Percentiles rank a stretch among this genome's conserved stretches.
Conservation (phyloP, 1,284 basidiomycete genomes). For the Mycena citricolor region DNA sequence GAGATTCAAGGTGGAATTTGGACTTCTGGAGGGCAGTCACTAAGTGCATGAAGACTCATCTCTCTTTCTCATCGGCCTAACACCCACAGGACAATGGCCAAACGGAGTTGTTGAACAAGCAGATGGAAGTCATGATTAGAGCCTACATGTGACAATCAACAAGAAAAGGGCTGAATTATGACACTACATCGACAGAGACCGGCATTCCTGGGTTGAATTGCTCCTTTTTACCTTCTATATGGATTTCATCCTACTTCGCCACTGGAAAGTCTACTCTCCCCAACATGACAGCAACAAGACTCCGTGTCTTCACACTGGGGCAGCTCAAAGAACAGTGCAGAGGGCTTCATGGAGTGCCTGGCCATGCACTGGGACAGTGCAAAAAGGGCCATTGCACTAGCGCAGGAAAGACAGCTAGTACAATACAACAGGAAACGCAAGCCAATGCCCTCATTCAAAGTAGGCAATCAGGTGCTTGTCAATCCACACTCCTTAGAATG, state of each 20-base stretch:
- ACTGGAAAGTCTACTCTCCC: neutral
- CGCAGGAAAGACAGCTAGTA: slow-evolving; percentile 20
- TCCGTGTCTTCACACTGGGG: slow-evolving; percentile 2
- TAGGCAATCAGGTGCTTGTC: slow-evolving; percentile 31
- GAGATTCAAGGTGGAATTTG: slow-evolving; percentile 20
- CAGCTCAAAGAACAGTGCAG: slow-evolving; percentile 2
- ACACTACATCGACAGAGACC: slow-evolving; percentile 10
- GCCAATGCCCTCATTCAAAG: slow-evolving; percentile 19
- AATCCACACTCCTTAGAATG: slow-evolving; percentile 33
- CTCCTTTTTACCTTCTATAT: slow-evolving; percentile 2
- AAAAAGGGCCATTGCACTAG: slow-evolving; percentile 1
- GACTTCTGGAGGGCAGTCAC: slow-evolving; percentile 29
- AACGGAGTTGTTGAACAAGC: slow-evolving; percentile 29
- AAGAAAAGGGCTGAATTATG: slow-evolving; percentile 31
- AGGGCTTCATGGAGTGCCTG: slow-evolving; percentile 4
- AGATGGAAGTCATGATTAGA: slow-evolving; percentile 17
- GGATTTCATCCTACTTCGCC: slow-evolving; percentile 1
- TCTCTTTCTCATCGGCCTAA: slow-evolving; percentile 29
- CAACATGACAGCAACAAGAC: neutral
- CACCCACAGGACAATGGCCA: slow-evolving; percentile 32
- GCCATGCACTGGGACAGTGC: slow-evolving; percentile 5
- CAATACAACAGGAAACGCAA: slow-evolving; percentile 25
- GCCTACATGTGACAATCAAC: slow-evolving; percentile 27
- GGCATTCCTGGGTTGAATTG: slow-evolving; percentile 1
- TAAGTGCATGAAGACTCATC: slow-evolving; percentile 9